phyloP scores from a whole-genome alignment of 2,329 filamentous ascomycete species.

The Colletotrichum endophyticum region DNA sequence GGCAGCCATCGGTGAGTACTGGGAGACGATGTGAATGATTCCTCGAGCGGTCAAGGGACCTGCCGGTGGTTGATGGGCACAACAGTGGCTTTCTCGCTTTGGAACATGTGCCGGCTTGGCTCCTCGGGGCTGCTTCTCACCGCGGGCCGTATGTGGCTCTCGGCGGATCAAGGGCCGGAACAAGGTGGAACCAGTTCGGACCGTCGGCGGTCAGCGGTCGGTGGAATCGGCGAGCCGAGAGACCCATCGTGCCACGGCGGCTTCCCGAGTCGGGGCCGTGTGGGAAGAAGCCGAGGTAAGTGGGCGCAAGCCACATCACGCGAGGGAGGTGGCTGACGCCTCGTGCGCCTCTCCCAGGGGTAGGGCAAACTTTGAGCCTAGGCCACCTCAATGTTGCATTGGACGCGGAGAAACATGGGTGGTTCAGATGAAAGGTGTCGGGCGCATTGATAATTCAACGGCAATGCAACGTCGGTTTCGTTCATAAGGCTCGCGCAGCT shows the following conservation, averaged over 20 bases:
- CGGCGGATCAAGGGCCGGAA: neutral
- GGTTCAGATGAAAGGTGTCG: neutral
- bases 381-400: neutral
- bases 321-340: neutral
- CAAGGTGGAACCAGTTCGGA: neutral
- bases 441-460: neutral
- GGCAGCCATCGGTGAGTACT: neutral
- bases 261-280: neutral
- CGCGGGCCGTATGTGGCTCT: neutral
- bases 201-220: neutral
- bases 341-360: neutral
- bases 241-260: neutral
- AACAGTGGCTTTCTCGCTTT: neutral
- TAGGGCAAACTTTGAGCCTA: neutral
- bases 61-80: neutral
- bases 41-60: neutral
- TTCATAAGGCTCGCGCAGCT: neutral
- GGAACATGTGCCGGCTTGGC: neutral
- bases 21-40: neutral
- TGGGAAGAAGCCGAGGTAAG: neutral
- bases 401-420: neutral
- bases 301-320: neutral
- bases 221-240: neutral
- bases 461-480: slow-evolving; percentile 5
- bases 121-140: neutral